A percentile compares a stretch with the other conserved stretches of the same genome.
Evolutionary conservation across 805 yeast genomes (phyloP).

Genomic region (Candida andamanensis): DNA sequence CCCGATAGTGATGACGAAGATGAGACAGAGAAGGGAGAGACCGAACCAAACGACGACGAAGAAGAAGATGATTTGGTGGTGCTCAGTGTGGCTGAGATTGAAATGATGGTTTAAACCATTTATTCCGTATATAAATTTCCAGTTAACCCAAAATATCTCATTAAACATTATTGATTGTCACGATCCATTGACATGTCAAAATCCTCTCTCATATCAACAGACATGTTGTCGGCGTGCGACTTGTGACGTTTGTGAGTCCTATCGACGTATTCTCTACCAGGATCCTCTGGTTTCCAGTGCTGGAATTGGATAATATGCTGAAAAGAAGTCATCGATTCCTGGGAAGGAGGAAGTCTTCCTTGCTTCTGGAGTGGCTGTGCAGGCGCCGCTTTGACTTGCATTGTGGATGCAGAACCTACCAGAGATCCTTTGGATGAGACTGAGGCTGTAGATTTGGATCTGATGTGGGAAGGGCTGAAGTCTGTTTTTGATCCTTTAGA

Average conservation of each 20-base stretch:
- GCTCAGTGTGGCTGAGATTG: slow-evolving; percentile 52
- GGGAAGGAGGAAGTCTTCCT: slow-evolving; percentile 27
- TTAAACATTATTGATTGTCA: slow-evolving; percentile 2
- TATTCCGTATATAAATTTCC: no score
- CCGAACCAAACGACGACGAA: neutral
- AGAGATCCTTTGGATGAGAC: slow-evolving; percentile 3
- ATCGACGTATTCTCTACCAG: slow-evolving; percentile 9
- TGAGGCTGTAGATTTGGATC: slow-evolving; percentile 12
- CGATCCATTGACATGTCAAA: slow-evolving; percentile 1
- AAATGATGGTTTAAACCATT: slow-evolving; percentile 32
- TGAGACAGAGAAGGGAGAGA: slow-evolving; percentile 9
- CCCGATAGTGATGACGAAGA: slow-evolving; percentile 13
- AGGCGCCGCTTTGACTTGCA: slow-evolving; percentile 39
- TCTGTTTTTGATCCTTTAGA: no score
- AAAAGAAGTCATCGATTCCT: slow-evolving; percentile 41
- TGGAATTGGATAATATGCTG: slow-evolving; percentile 53
- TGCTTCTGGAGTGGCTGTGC: slow-evolving; percentile 37
- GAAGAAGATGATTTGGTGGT: slow-evolving; percentile 34
- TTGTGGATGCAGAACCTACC: slow-evolving; percentile 21
- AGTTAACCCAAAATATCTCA: slow-evolving; percentile 11
- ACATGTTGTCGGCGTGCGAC: slow-evolving; percentile 23
- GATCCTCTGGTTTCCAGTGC: slow-evolving; percentile 49
- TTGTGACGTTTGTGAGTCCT: slow-evolving; percentile 36
- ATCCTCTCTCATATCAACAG: slow-evolving; percentile 21
- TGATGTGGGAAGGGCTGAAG: slow-evolving; percentile 14